Conservation (phyloP, 352 stramenopile species). For the Phytophthora uliginosa region DNA sequence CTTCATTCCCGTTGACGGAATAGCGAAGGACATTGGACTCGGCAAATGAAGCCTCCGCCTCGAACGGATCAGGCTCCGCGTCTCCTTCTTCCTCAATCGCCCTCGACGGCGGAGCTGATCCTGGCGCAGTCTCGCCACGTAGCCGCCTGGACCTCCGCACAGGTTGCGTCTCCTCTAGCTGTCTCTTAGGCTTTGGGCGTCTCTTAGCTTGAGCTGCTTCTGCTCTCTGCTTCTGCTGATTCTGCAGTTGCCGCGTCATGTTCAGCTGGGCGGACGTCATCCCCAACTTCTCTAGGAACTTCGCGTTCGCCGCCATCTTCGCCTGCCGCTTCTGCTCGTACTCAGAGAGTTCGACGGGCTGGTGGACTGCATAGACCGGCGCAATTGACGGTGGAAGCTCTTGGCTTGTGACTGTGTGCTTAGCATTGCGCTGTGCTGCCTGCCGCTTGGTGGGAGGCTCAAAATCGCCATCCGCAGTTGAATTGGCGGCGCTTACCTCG, state of each 20-base stretch:
- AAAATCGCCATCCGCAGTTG: neutral
- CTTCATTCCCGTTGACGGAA: slow-evolving; percentile 22
- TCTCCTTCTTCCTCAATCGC: slow-evolving; percentile 3
- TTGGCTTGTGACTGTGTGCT: neutral
- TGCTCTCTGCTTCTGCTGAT: neutral
- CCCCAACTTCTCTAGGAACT: slow-evolving; percentile 57
- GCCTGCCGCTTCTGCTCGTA: slow-evolving; percentile 56
- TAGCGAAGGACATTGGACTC: slow-evolving; percentile 49
- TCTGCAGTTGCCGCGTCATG: slow-evolving; percentile 24
- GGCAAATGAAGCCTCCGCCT: slow-evolving; percentile 35
- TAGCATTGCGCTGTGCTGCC: neutral
- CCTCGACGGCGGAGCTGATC: neutral
- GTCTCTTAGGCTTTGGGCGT: slow-evolving; percentile 12
- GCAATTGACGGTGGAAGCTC: neutral
- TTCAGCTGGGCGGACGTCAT: slow-evolving; percentile 39
- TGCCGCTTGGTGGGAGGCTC: slow-evolving; percentile 13
- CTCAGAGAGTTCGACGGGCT: slow-evolving; percentile 33
- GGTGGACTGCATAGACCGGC: neutral
- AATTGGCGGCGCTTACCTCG: neutral
- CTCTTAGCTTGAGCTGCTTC: slow-evolving; percentile 1
- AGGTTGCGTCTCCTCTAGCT: slow-evolving; percentile 11
- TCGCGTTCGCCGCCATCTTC: slow-evolving; percentile 55
- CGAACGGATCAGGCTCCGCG: slow-evolving; percentile 5
- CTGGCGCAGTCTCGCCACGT: slow-evolving; percentile 30
- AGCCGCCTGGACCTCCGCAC: slow-evolving; percentile 49